Percentiles rank a stretch among this genome's conserved stretches.
Conservation (phyloP, 2,329 filamentous ascomycete species). For the Curvularia spicifera region DNA sequence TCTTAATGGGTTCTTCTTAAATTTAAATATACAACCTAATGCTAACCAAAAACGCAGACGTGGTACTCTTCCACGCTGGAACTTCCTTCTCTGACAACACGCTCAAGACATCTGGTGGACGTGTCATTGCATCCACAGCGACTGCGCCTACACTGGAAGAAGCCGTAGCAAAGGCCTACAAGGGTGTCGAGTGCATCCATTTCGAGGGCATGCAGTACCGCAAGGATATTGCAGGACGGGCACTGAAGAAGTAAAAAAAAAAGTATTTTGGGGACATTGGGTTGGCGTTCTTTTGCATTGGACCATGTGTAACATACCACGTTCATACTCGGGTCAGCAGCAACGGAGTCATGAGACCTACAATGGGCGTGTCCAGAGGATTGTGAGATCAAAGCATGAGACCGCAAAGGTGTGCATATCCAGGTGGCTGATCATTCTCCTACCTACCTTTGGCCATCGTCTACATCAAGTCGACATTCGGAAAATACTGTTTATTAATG, state of each 20-base stretch:
- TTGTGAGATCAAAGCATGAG: not conserved
- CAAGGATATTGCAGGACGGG: constrained; percentile 80
- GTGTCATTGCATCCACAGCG: constrained; percentile 92
- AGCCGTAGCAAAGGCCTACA: constrained; percentile 87
- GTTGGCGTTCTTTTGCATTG: constrained; percentile 4
- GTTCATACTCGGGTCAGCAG: not conserved
- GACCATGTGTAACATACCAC: not conserved
- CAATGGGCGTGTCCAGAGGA: not conserved
- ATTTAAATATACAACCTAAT: not conserved
- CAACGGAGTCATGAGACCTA: not conserved
- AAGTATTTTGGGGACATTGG: not conserved
- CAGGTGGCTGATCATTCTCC: not conserved
- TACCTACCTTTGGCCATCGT: constrained; percentile 9
- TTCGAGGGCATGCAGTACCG: constrained; percentile 92
- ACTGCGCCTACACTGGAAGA: constrained; percentile 76
- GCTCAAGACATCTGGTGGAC: constrained; percentile 80
- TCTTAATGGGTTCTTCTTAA: constrained; percentile 29
- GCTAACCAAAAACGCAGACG: constrained; percentile 49
- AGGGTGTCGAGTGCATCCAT: constrained; percentile 76
- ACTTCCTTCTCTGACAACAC: constrained; percentile 68
- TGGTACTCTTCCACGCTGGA: constrained; percentile 89
- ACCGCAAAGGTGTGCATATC: not conserved
- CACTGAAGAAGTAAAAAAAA: constrained; percentile 44
- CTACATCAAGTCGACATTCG: not conserved
- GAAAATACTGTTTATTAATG: not conserved